A percentile compares a stretch with the other conserved stretches of the same genome.
phyloP scores from a whole-genome alignment of 805 yeast species.

The Lipomyces spencermartinsiae region DNA sequence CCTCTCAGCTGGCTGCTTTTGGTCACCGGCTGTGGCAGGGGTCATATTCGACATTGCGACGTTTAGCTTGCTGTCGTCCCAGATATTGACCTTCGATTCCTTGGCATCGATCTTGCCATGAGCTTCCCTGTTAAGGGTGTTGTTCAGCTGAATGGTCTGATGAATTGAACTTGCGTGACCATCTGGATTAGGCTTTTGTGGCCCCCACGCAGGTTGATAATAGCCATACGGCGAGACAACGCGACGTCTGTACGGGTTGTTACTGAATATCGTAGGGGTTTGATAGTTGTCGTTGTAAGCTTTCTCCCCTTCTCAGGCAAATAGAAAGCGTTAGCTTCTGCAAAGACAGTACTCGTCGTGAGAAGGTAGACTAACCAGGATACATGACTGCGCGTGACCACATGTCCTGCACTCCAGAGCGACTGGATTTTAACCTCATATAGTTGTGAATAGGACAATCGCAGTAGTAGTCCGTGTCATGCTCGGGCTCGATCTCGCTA shows the following conservation, averaged over 20 bases:
- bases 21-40: neutral
- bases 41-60: constrained; percentile 3
- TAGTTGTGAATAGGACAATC: neutral
- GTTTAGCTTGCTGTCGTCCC: neutral
- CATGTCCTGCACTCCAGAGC: neutral
- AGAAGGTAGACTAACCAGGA: neutral
- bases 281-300: neutral
- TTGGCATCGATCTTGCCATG: neutral
- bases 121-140: neutral
- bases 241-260: neutral
- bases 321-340: neutral
- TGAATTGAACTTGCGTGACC: neutral
- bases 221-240: constrained; percentile 3
- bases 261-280: neutral
- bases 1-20: neutral
- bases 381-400: constrained; percentile 1
- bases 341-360: neutral
- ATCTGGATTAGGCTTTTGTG: neutral
- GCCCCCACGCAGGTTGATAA: neutral
- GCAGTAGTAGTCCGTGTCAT: neutral
- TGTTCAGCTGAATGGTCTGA: neutral
- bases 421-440: neutral
- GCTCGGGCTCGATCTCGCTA: constrained; percentile 2
- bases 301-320: constrained; percentile 1
- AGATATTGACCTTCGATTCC: neutral